Conservation (phyloP, 352 stramenopile species). For the Globisporangium solare region DNA sequence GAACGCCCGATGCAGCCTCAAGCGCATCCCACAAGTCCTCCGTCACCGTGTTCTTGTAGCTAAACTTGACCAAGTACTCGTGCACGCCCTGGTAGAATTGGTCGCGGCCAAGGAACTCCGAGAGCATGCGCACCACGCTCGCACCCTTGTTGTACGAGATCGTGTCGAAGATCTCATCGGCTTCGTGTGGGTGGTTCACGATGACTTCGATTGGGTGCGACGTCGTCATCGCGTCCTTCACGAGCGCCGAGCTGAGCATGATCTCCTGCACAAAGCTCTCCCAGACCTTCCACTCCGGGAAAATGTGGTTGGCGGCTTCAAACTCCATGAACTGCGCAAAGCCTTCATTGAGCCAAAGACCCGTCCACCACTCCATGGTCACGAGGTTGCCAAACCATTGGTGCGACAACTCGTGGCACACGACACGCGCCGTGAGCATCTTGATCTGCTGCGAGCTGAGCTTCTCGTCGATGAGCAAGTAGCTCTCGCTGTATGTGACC, state of each 20-base stretch:
- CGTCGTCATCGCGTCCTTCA: slow-evolving; percentile 89
- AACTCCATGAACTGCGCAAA: slow-evolving; percentile 97
- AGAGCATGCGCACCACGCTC: slow-evolving; percentile 70
- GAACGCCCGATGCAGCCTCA: slow-evolving; percentile 86
- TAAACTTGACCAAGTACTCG: slow-evolving; percentile 91
- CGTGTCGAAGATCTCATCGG: slow-evolving; percentile 97
- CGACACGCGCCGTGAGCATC: slow-evolving; percentile 87
- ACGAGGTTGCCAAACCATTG: slow-evolving; percentile 98
- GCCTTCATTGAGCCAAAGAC: slow-evolving; percentile 97
- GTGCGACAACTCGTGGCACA: slow-evolving; percentile 98
- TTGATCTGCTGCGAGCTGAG: slow-evolving; percentile 56
- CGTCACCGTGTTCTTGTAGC: slow-evolving; percentile 95
- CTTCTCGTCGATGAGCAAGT: slow-evolving; percentile 78
- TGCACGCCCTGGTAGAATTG: slow-evolving; percentile 83
- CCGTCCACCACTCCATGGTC: slow-evolving; percentile 97
- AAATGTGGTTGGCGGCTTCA: slow-evolving; percentile 90
- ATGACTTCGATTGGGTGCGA: slow-evolving; percentile 95
- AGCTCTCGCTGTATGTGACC: slow-evolving; percentile 95
- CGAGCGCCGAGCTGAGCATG: slow-evolving; percentile 74
- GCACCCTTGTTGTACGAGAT: slow-evolving; percentile 95
- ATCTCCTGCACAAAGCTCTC: slow-evolving; percentile 91
- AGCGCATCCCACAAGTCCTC: slow-evolving; percentile 94
- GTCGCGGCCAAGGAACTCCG: slow-evolving; percentile 61
- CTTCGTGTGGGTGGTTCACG: slow-evolving; percentile 91
- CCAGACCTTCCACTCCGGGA: slow-evolving; percentile 94